Conservation (phyloP, 208 protist genomes). For the Trypanosoma theileri region DNA sequence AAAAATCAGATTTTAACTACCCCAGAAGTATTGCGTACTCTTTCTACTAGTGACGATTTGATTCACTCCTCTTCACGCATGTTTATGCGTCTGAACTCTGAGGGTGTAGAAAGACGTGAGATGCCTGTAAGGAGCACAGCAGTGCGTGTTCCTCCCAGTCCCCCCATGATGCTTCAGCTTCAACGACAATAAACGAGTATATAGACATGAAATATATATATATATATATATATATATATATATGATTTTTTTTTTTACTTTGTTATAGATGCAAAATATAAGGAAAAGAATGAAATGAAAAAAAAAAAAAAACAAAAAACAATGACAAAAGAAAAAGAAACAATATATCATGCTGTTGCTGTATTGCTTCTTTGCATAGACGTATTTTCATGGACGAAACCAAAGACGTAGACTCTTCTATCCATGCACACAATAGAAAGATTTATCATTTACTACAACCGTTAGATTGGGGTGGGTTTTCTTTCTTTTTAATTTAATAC, state of each 20-base stretch:
- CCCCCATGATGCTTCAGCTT: conserved; percentile 55
- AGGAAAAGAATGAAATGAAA: not conserved
- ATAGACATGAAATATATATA: not conserved
- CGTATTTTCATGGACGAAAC: not conserved
- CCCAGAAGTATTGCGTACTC: not conserved
- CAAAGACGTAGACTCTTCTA: no score
- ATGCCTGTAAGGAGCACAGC: conserved; percentile 13
- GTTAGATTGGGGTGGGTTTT: not conserved
- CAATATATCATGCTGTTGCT: not conserved
- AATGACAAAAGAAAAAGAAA: not conserved
- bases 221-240: conserved; percentile 3
- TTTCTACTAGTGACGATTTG: conserved; percentile 2
- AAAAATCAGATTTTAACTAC: no score
- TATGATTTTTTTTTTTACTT: not conserved
- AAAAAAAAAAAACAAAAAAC: not conserved
- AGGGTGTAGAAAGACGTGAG: conserved; percentile 3
- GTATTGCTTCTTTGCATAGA: not conserved
- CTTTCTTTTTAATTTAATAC: not conserved
- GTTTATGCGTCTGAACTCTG: not conserved
- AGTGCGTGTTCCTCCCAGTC: conserved; percentile 57
- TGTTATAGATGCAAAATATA: not conserved
- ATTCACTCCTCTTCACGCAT: not conserved
- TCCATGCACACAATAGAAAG: no score
- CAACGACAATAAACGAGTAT: not conserved
- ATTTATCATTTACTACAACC: not conserved